Base-by-base conservation (phyloP, 208 protist species). In the Angomonas ambiguus region DNA sequence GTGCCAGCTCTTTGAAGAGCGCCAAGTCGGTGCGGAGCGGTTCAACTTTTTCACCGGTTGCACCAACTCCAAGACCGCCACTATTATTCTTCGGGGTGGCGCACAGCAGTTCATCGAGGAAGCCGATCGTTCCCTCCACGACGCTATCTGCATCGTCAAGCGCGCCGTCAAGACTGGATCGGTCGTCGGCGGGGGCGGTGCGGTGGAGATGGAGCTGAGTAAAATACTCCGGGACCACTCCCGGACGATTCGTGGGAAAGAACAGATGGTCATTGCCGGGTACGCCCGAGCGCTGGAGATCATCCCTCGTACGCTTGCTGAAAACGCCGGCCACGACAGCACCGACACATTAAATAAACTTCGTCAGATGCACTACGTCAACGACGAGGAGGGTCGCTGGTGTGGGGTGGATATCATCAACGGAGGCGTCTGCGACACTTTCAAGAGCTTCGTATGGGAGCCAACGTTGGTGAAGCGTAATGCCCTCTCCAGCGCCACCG, bases 41-140 rank as follows among this genome's bases (percentile, higher is more conserved):
- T 99, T 96, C 92, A 99, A 99, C 87, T 94, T 99, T 57, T 99
- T 99, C 79, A 99, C 98, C 27, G 98, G 94, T 31, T 99, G 98
- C 83, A 78, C 79, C 35, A 79, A 92, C 22, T 88, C 93, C 6
- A 92, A 96, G 63, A 95, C 92, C 20, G 78, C 79, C 42, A 98
- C 96, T 28, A 91, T 98, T 64, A 94, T 99, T 62, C 87, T 99
- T 24, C 87, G 98, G 61, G 98, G 98, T 77, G 97, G 98, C 51
- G 98, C 98, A 32, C 97, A 99, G 76, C 98, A 99, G 79, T 99
- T 99, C 77, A 99, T 99, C 71, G 98, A 98, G 62, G 97, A 99
- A 82, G 98, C 98, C 22, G 98, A 99, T 67, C 85, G 99, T 45
- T 99, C 98, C 18, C 92, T 99, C 27, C 99, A 99, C 80, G 99